Percentiles rank a stretch among this genome's conserved stretches.
phyloP scores from a whole-genome alignment of 768 basidiomycete genomes.

The Asterophora parasitica region DNA sequence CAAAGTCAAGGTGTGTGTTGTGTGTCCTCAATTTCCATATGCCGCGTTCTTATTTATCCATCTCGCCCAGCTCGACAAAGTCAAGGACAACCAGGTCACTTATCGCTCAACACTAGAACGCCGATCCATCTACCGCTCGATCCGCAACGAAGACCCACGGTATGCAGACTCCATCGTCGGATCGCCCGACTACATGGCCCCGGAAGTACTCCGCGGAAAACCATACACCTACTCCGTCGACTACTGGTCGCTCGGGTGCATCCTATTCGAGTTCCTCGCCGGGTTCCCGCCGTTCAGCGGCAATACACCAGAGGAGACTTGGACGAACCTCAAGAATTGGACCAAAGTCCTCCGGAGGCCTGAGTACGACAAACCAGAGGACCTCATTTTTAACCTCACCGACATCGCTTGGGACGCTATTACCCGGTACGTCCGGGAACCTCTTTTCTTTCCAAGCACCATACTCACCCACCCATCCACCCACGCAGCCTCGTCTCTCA shows the following conservation, averaged over 20 bases:
- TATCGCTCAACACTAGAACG: constrained; percentile 92
- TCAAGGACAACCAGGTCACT: constrained; percentile 87
- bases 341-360: constrained; percentile 86
- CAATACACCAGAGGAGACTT: constrained; percentile 92
- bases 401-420: constrained; percentile 95
- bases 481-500: constrained; percentile 78
- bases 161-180: constrained; percentile 98
- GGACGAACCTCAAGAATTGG: constrained; percentile 99
- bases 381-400: constrained; percentile 91
- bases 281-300: constrained; percentile 99
- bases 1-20: constrained; percentile 75
- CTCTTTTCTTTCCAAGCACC: neutral
- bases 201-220: constrained; percentile 89
- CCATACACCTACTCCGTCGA: constrained; percentile 96
- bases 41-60: no score
- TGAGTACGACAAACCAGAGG: constrained; percentile 93
- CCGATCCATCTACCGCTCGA: constrained; percentile 89
- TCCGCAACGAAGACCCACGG: constrained; percentile 84
- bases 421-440: constrained; percentile 55
- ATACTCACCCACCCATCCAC: no score
- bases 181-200: constrained; percentile 98
- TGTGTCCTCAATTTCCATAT: constrained; percentile 7
- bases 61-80: constrained; percentile 77
- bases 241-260: constrained; percentile 98
- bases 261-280: constrained; percentile 93